Conservation (phyloP, 768 basidiomycete genomes). For the Calocybe cyanea region DNA sequence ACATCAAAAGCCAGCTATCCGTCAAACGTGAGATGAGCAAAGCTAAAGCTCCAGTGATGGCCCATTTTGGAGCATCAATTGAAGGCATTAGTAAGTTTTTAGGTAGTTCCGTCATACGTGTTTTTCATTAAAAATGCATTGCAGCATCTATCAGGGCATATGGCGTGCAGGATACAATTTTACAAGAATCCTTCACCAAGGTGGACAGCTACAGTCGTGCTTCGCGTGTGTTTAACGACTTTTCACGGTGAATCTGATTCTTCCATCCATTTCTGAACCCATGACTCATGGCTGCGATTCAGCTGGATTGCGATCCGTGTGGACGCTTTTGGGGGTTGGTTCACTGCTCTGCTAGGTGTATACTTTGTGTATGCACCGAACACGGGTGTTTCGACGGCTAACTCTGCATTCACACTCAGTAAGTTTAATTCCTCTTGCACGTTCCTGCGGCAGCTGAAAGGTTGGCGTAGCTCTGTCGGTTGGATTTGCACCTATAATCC, state of each 20-base stretch:
- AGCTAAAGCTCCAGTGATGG: slow-evolving; percentile 28
- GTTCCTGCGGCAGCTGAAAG: neutral
- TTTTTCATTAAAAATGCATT: neutral
- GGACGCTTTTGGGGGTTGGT: slow-evolving; percentile 51
- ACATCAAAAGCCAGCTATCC: slow-evolving; percentile 41
- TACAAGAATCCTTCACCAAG: slow-evolving; percentile 35
- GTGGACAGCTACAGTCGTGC: slow-evolving; percentile 50
- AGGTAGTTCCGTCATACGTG: neutral
- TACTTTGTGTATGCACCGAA: slow-evolving; percentile 54
- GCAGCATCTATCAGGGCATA: slow-evolving; percentile 61
- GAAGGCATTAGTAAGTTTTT: slow-evolving; percentile 43
- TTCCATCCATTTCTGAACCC: neutral
- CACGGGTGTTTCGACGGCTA: slow-evolving; percentile 21
- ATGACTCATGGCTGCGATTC: slow-evolving; percentile 17
- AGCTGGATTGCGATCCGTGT: slow-evolving; percentile 45
- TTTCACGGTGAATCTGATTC: slow-evolving; percentile 15
- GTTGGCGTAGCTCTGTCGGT: slow-evolving; percentile 22
- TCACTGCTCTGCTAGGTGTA: slow-evolving; percentile 45
- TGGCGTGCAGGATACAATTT: slow-evolving; percentile 48
- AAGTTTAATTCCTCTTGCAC: neutral
- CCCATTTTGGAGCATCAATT: slow-evolving; percentile 49
- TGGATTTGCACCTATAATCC: slow-evolving; percentile 49
- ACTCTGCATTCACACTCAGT: slow-evolving; percentile 16
- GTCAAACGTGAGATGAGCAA: slow-evolving; percentile 45
- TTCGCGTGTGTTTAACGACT: slow-evolving; percentile 43